These are phyloP conservation scores for Omphalotus guepiniiformis DNA, from an alignment of 768 basidiomycete species.

Conservation along the genomic window DNA sequence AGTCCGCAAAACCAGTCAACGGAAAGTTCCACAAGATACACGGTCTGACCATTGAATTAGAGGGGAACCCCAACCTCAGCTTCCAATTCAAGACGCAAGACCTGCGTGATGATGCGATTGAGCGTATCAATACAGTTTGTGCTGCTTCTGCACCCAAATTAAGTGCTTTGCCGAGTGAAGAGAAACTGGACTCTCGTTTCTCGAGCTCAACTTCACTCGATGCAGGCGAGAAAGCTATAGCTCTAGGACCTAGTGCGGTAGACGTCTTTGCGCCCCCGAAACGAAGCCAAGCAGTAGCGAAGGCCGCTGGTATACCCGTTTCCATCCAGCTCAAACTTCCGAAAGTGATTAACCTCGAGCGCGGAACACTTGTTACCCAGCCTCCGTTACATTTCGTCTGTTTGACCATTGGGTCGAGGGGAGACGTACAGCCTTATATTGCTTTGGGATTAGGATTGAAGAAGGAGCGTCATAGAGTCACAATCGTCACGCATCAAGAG, in stretches of 20 bases:
- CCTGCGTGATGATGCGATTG: slow-evolving; percentile 40
- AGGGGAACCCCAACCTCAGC: slow-evolving; percentile 40
- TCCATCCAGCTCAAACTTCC: slow-evolving; percentile 28
- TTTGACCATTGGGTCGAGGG: slow-evolving; percentile 63
- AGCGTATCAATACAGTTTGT: slow-evolving; percentile 24
- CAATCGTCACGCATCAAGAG: slow-evolving; percentile 56
- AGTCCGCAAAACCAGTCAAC: slow-evolving; percentile 32
- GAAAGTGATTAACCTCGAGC: slow-evolving; percentile 46
- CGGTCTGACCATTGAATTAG: slow-evolving; percentile 41
- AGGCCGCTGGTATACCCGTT: slow-evolving; percentile 24
- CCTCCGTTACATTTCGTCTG: slow-evolving; percentile 52
- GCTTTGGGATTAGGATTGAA: slow-evolving; percentile 46
- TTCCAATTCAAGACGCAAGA: slow-evolving; percentile 44
- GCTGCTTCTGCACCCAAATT: slow-evolving; percentile 10
- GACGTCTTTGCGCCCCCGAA: slow-evolving; percentile 42
- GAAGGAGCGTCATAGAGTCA: slow-evolving; percentile 46
- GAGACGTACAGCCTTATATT: slow-evolving; percentile 62
- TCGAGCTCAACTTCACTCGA: not conserved
- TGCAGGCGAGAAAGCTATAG: not conserved
- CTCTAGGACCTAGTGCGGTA: slow-evolving; percentile 22
- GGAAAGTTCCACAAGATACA: slow-evolving; percentile 21
- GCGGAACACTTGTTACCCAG: slow-evolving; percentile 21
- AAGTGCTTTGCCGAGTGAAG: not conserved
- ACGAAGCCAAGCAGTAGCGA: slow-evolving; percentile 31
- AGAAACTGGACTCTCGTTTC: not conserved